phyloP scores from a whole-genome alignment of 495 filamentous ascomycete genomes.

The Trichoderma virens region DNA sequence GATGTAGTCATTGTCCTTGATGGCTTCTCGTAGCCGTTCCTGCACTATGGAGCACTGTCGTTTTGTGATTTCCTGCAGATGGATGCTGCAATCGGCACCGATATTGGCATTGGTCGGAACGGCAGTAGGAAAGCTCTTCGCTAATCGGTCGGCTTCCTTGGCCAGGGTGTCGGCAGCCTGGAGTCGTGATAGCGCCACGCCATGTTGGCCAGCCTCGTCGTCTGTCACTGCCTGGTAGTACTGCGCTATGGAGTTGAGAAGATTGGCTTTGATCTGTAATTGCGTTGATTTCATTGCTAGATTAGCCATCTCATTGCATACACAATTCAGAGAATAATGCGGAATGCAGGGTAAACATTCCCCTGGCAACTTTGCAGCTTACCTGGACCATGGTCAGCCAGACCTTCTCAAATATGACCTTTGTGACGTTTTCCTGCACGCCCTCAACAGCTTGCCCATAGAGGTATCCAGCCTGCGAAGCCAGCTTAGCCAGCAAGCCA shows the following conservation, averaged over 20 bases:
- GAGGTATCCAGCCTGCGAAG: slow-evolving; percentile 80
- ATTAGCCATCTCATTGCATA: not conserved
- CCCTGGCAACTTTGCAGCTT: slow-evolving; percentile 16
- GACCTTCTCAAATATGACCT: slow-evolving; percentile 90
- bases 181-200: slow-evolving; percentile 76
- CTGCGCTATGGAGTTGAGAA: slow-evolving; percentile 80
- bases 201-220: slow-evolving; percentile 79
- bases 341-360: not conserved
- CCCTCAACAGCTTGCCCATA: slow-evolving; percentile 84
- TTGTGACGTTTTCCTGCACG: slow-evolving; percentile 85
- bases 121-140: slow-evolving; percentile 73
- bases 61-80: slow-evolving; percentile 72
- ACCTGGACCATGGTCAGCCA: slow-evolving; percentile 82
- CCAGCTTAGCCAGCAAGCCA: slow-evolving; percentile 84
- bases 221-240: slow-evolving; percentile 93
- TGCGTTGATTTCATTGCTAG: not conserved
- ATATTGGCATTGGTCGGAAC: slow-evolving; percentile 77
- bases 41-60: slow-evolving; percentile 74
- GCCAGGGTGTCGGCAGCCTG: slow-evolving; percentile 69
- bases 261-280: slow-evolving; percentile 75
- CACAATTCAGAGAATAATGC: not conserved
- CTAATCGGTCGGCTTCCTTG: slow-evolving; percentile 66
- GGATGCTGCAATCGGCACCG: slow-evolving; percentile 63
- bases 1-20: slow-evolving; percentile 96
- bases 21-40: slow-evolving; percentile 63